Evolutionary conservation across 2,329 filamentous ascomycete genomes (phyloP), one percentile per base, ranked within the genome.

Genomic region (Aspergillus jensenii): DNA sequence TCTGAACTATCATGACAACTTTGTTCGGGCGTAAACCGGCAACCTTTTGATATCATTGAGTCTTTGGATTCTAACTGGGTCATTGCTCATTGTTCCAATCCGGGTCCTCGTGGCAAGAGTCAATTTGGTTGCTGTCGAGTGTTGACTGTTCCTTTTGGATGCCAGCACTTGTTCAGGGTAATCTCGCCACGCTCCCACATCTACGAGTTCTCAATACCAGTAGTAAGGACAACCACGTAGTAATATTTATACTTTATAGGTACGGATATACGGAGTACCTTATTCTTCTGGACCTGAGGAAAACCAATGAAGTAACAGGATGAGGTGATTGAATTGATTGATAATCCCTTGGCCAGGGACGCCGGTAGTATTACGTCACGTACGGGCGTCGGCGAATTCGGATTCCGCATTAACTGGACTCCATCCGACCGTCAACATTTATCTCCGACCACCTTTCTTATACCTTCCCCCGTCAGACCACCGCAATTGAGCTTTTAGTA

Each of bases 401-500:
- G 54, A 33, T 51, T 47, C 54, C 47, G 40, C 44, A 51, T 19
- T 41, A 48, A 48, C 15, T 41, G 17, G 33, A 27, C 58, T 64
- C 23, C 31, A 25, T n/a, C 39, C 49, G 25, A 35, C 23, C n/a
- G 40, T 37, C 47, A 31, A 25, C 52, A 37, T 54, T 15, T 37
- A 31, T 5, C 19, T 43, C 14, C 23, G 9, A 33, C 33, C 27
- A 31, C 40, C 52, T 46, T 41, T 44, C 41, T 35, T 11, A 54
- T 33, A 53, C n/a, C 39, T 11, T 40, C 17, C 19, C 35, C 6
- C 62, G 56, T 58, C 60, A 51, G 56, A 39, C 55, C 49, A 41
- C 45, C 35, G 51, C 56, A 52, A 64, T 62, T 65, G 63, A 63
- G 46, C 52, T 53, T 52, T 27, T 39, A 40, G 55, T 54, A 46